Percentiles rank a stretch among this genome's conserved stretches.
These are phyloP conservation scores for Pyrrhoderma noxium DNA, from an alignment of 1,284 basidiomycete genomes.

Conservation along the genomic window DNA sequence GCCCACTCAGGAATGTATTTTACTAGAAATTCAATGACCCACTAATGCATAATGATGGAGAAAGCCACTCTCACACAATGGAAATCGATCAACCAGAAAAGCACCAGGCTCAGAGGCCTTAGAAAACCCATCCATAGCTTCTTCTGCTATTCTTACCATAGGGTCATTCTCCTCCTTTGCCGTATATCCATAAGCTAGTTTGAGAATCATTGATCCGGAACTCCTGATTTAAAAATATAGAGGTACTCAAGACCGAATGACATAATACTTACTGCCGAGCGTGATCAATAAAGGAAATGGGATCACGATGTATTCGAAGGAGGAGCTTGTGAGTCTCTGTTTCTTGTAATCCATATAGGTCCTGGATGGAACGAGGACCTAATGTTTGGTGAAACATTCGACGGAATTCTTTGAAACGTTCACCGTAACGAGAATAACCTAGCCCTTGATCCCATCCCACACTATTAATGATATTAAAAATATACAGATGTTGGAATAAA, in stretches of 20 bases:
- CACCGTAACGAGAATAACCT: conserved; percentile 29
- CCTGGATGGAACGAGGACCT: conserved; percentile 29
- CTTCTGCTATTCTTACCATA: conserved; percentile 33
- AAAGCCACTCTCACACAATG: conserved; percentile 21
- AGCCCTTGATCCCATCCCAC: conserved; percentile 38
- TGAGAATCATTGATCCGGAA: conserved; percentile 32
- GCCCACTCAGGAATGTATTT: conserved; percentile 33
- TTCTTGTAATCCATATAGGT: conserved; percentile 27
- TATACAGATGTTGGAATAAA: not conserved
- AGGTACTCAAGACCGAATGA: not conserved
- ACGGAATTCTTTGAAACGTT: conserved; percentile 35
- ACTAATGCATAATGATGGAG: not conserved
- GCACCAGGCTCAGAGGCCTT: conserved; percentile 34
- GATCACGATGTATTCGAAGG: conserved; percentile 27
- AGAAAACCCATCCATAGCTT: conserved; percentile 36
- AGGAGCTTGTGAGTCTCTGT: conserved; percentile 28
- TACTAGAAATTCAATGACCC: conserved; percentile 22
- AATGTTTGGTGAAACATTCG: conserved; percentile 34
- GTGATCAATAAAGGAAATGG: conserved; percentile 27
- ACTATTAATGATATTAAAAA: conserved; percentile 20
- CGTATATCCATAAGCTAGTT: conserved; percentile 34
- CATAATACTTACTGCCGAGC: conserved; percentile 27
- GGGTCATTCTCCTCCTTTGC: conserved; percentile 28
- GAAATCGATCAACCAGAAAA: conserved; percentile 33
- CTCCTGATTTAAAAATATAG: conserved; percentile 24